Base-by-base conservation (phyloP, 306 rosid species). In the Luffa acutangula region DNA sequence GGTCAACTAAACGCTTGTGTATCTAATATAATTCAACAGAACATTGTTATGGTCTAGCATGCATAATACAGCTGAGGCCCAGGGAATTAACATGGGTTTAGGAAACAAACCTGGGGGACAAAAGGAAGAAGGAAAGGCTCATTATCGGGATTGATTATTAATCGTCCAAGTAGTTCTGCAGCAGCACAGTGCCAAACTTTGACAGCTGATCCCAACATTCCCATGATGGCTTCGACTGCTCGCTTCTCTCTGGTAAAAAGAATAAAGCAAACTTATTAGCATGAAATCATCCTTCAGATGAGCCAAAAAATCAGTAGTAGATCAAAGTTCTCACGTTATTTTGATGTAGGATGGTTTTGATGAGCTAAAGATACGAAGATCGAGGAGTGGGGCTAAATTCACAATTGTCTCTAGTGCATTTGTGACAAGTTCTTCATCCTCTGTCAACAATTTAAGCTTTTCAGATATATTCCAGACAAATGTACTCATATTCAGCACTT, bases 361-460 rank as follows among this genome's bases (percentile, higher is more conserved):
- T 62, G 99, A 93, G 88, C 97, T 89, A 84, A 95, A 93, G 73
- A 93, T 90, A 52, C 96, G 90, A 84, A 96, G 99, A 84, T 96
- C 99, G 80, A 93, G 89, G 21, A 89, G 80, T 0, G 99, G 99
- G 79, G 97, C 97, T 90, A 96, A 90, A 86, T 96, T 96, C 80
- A 93, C 98, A 84, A 96, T 87, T 73, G 99, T 91, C 93, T 96
- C 98, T 4, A 96, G 90, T 60, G 98, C 91, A 87, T 96, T 96
- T 75, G 98, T 91, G 82, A 96, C 98, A 85, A 96, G 97, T 85
- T 96, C 99, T 83, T 96, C 98, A 80, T 96, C 99, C 97, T 93
- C 99, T 96, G 87, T 80, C 67, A 78, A 80, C 59, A 86, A 78
- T 53, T 7, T 71, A 79, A 78, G 78, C 65, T 69, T 75, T 75